Evolutionary conservation across 352 stramenopile genomes (phyloP).

Genomic region (Globisporangium emineosum): DNA sequence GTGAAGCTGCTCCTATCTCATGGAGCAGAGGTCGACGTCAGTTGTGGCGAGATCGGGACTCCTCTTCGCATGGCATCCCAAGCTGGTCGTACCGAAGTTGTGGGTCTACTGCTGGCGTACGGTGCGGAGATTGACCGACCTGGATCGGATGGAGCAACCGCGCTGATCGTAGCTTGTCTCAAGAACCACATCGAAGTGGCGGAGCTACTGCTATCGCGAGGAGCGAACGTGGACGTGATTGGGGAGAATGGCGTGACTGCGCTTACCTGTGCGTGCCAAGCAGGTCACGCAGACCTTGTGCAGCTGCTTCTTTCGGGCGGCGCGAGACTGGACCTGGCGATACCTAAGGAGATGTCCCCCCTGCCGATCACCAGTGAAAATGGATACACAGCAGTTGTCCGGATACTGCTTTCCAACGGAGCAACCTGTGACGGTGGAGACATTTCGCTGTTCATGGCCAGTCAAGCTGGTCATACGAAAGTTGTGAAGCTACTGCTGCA

Average conservation of each 20-base stretch:
- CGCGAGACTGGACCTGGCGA: too few relatives aligned
- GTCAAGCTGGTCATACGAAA: not conserved
- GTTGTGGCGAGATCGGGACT: too few relatives aligned
- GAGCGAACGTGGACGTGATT: not conserved
- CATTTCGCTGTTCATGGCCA: slow-evolving; percentile 4
- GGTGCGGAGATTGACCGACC: not conserved
- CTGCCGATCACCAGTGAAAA: not conserved
- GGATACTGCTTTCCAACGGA: not conserved
- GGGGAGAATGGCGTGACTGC: too few relatives aligned
- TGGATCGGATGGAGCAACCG: not conserved
- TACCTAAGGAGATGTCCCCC: too few relatives aligned
- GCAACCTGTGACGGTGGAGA: not conserved
- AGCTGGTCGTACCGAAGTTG: not conserved
- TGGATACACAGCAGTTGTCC: not conserved
- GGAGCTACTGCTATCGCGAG: not conserved
- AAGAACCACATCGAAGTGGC: not conserved
- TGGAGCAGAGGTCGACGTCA: too few relatives aligned
- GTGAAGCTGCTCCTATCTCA: too few relatives aligned
- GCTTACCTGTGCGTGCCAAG: too few relatives aligned
- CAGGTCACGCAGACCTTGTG: too few relatives aligned
- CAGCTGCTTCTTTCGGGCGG: too few relatives aligned
- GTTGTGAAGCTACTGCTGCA: not conserved
- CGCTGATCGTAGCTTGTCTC: not conserved
- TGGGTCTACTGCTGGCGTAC: not conserved
- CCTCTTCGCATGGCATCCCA: too few relatives aligned